A percentile compares a stretch with the other conserved stretches of the same genome.
Conservation (phyloP, 352 stramenopile genomes). For the Globisporangium lucens region DNA sequence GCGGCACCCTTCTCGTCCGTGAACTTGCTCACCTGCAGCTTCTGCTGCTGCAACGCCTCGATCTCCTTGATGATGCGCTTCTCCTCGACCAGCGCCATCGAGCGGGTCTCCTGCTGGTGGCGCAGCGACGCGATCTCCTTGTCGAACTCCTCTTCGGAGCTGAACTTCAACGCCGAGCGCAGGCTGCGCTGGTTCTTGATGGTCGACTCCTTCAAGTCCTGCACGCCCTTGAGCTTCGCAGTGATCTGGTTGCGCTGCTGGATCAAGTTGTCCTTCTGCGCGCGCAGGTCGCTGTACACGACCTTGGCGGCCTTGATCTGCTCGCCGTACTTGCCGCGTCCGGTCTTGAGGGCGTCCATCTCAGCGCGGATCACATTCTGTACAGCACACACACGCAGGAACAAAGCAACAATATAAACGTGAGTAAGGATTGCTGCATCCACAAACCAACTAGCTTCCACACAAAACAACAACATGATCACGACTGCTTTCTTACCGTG, state of each 20-base stretch:
- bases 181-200: constrained; percentile 66
- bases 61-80: constrained; percentile 98
- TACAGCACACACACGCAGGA: background rate
- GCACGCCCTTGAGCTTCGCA: constrained; percentile 76
- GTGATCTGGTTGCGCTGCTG: constrained; percentile 79
- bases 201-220: constrained; percentile 78
- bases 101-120: constrained; percentile 92
- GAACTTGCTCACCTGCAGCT: constrained; percentile 85
- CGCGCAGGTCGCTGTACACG: constrained; percentile 74
- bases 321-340: constrained; percentile 77
- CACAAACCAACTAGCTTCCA: background rate
- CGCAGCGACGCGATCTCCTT: constrained; percentile 88
- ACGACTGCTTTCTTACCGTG: constrained; percentile 23
- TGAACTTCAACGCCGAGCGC: constrained; percentile 83
- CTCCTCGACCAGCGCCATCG: constrained; percentile 95
- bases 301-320: constrained; percentile 89
- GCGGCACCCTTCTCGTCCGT: constrained; percentile 78
- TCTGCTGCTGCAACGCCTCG: constrained; percentile 87
- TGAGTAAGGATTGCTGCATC: background rate
- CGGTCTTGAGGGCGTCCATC: constrained; percentile 81
- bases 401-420: background rate
- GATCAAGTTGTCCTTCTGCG: constrained; percentile 86
- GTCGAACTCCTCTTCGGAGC: constrained; percentile 88
- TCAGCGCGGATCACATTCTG: constrained; percentile 59
- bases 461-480: background rate